A percentile compares a stretch with the other conserved stretches of the same genome.
These are phyloP conservation scores for Chlorophyllum brunneum DNA, from an alignment of 768 basidiomycete genomes.

Conservation along the genomic window DNA sequence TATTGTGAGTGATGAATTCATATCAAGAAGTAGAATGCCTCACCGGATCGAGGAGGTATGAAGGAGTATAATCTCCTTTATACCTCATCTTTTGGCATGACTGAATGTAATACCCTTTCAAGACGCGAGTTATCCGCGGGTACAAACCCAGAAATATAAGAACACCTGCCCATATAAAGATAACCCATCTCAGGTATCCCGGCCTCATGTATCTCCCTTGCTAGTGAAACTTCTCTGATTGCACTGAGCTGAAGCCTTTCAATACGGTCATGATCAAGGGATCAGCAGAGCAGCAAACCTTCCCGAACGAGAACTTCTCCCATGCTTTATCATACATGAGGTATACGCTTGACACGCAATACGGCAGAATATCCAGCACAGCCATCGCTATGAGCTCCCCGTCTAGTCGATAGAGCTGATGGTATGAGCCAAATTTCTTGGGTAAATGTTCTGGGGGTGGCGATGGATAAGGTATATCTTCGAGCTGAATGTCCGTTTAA, in stretches of 20 bases:
- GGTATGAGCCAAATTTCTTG: conserved; percentile 83
- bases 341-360: conserved; percentile 80
- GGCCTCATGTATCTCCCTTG: conserved; percentile 66
- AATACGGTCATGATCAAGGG: neutral
- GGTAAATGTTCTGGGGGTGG: conserved; percentile 59
- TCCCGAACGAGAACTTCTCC: conserved; percentile 72
- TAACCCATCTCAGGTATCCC: conserved; percentile 61
- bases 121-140: neutral
- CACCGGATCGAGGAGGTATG: conserved; percentile 85
- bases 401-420: conserved; percentile 84
- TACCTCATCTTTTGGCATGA: conserved; percentile 94
- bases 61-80: conserved; percentile 91
- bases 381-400: conserved; percentile 79
- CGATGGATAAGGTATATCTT: conserved; percentile 55
- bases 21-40: conserved; percentile 16
- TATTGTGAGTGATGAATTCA: neutral
- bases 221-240: conserved; percentile 74
- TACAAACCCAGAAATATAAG: neutral
- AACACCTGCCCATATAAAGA: conserved; percentile 79
- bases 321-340: conserved; percentile 82
- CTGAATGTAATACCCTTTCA: conserved; percentile 88
- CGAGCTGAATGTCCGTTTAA: conserved; percentile 33
- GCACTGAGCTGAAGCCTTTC: conserved; percentile 63
- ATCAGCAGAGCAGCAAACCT: conserved; percentile 38
- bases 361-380: conserved; percentile 87